phyloP scores from a whole-genome alignment of 2,329 filamentous ascomycete genomes.

The Trichoderma sp. region DNA sequence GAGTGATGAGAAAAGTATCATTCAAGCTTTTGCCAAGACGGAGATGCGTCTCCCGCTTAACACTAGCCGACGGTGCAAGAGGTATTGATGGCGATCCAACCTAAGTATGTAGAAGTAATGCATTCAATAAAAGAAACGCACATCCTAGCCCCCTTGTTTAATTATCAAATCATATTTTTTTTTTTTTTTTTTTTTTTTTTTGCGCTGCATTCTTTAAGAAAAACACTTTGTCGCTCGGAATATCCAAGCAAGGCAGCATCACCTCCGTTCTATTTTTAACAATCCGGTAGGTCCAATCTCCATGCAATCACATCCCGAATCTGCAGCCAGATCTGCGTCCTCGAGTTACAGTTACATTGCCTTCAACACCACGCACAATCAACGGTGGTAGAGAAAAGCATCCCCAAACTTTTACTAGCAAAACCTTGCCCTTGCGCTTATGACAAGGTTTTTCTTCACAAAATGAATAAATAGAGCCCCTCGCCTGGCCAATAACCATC shows the following conservation, averaged over 20 bases:
- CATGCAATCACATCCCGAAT: neutral
- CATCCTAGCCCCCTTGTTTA: neutral
- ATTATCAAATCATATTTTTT: too few species aligned
- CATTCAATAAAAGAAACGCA: neutral
- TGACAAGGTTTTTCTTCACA: neutral
- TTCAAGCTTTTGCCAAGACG: neutral
- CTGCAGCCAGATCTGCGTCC: neutral
- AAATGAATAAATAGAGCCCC: neutral
- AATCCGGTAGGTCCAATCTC: too few species aligned
- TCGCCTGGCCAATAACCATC: neutral
- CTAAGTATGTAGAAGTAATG: constrained; percentile 2
- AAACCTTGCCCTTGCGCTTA: neutral
- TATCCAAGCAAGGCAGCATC: neutral
- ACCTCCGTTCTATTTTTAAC: neutral
- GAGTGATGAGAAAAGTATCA: neutral
- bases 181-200: too few species aligned
- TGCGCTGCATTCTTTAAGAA: too few species aligned
- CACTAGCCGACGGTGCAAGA: neutral
- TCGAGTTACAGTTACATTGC: neutral
- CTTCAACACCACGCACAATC: neutral
- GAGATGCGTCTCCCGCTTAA: neutral
- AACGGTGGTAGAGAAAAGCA: neutral
- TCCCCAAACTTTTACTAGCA: neutral
- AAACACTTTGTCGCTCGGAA: neutral
- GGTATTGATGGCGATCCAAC: neutral